phyloP scores from a whole-genome alignment of 352 stramenopile genomes.

The Pilasporangium apinafurcum region DNA sequence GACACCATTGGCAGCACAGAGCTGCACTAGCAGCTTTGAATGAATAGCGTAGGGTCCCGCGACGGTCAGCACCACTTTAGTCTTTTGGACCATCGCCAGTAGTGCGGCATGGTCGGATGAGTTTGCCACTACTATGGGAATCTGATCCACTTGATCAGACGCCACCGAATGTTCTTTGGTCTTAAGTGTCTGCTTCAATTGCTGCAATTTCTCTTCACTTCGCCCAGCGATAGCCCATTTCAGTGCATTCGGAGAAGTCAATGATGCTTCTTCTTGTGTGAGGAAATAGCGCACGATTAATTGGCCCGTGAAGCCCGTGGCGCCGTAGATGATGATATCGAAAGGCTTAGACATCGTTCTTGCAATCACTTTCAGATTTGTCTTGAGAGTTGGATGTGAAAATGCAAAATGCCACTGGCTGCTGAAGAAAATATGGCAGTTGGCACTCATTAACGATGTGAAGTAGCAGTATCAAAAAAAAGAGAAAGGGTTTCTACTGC shows the following conservation, averaged over 20 bases:
- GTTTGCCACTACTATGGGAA: slow-evolving; percentile 43
- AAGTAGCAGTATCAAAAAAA: no score
- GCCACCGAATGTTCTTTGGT: slow-evolving; percentile 8
- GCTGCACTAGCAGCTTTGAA: slow-evolving; percentile 59
- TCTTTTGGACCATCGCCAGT: slow-evolving; percentile 46
- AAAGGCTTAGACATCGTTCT: no score
- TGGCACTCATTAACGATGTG: no score
- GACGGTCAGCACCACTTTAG: slow-evolving; percentile 65
- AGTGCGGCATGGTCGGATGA: slow-evolving; percentile 38
- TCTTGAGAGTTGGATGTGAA: no score
- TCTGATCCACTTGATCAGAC: slow-evolving; percentile 8
- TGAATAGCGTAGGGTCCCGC: slow-evolving; percentile 79
- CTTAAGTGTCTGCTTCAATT: slow-evolving; percentile 26
- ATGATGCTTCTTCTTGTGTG: slow-evolving; percentile 18
- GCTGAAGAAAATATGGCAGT: no score
- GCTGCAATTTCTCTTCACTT: slow-evolving; percentile 50
- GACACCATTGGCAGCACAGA: slow-evolving; percentile 79
- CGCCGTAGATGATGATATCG: slow-evolving; percentile 71
- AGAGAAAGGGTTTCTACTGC: no score
- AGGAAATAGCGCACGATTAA: slow-evolving; percentile 62
- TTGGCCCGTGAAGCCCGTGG: slow-evolving; percentile 76
- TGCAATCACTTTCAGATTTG: no score
- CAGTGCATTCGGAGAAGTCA: slow-evolving; percentile 9
- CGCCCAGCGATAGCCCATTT: slow-evolving; percentile 83
- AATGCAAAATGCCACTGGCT: no score